Percentiles rank a stretch among this genome's conserved stretches.
Evolutionary conservation across 345 rosid genomes (phyloP).

Genomic region (Eucalyptus albens): DNA sequence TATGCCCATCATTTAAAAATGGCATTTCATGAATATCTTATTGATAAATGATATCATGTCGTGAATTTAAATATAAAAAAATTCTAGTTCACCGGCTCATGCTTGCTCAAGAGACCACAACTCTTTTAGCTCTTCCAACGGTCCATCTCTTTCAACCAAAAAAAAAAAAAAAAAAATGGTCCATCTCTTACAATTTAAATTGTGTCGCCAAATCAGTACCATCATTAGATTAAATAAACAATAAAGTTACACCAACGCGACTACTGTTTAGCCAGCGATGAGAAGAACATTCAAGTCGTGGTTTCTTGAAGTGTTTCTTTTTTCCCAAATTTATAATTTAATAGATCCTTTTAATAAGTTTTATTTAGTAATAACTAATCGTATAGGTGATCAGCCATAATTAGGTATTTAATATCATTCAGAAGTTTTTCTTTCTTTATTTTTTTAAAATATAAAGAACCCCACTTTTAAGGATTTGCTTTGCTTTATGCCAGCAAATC

Average conservation of each 20-base stretch:
- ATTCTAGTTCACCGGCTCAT: too few relatives aligned
- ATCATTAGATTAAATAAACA: neutral
- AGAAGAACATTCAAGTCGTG: neutral
- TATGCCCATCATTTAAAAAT: neutral
- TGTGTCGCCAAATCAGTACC: too few relatives aligned
- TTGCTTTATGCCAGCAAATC: too few relatives aligned
- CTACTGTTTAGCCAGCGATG: too few relatives aligned
- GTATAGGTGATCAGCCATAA: neutral
- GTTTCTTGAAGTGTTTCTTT: neutral
- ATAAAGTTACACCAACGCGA: too few relatives aligned
- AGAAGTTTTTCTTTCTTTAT: neutral
- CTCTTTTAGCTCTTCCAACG: neutral
- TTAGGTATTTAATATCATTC: neutral
- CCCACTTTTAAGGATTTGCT: neutral
- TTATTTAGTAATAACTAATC: neutral
- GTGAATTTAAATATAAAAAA: neutral
- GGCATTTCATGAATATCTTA: neutral
- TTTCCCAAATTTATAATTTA: neutral
- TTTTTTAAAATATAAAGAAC: neutral
- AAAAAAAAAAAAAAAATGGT: too few relatives aligned
- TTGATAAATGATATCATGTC: neutral
- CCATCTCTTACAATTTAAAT: too few relatives aligned
- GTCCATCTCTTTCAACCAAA: too few relatives aligned
- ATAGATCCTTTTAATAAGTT: neutral
- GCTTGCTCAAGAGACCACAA: too few relatives aligned